Percentiles rank a stretch among this genome's conserved stretches.
phyloP scores from a whole-genome alignment of 2,329 filamentous ascomycete genomes.

The Fusarium mundagurra region DNA sequence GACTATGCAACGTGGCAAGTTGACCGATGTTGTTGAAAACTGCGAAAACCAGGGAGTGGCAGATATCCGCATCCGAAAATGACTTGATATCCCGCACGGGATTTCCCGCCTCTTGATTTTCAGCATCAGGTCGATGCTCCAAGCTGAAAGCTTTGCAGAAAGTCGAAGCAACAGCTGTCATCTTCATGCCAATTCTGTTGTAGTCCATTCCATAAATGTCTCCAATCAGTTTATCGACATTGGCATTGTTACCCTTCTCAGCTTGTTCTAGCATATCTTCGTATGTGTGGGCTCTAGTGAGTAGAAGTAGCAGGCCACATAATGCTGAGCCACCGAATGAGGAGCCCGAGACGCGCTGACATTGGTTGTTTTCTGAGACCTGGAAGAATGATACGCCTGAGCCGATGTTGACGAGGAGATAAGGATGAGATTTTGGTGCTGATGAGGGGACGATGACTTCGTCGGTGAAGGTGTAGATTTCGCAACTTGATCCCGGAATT shows the following conservation, averaged over 20 bases:
- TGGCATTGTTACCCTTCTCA: conserved; percentile 88
- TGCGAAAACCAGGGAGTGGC: conserved; percentile 89
- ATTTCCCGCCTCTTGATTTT: conserved; percentile 73
- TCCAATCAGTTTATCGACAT: conserved; percentile 95
- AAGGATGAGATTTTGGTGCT: conserved; percentile 86
- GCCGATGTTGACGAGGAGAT: conserved; percentile 96
- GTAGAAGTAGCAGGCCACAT: conserved; percentile 91
- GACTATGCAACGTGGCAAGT: conserved; percentile 93
- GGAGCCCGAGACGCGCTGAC: conserved; percentile 91
- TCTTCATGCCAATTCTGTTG: conserved; percentile 94
- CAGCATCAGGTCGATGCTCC: conserved; percentile 82
- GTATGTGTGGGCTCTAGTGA: conserved; percentile 92
- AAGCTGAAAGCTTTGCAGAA: conserved; percentile 97
- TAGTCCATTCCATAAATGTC: conserved; percentile 98
- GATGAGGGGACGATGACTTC: conserved; percentile 88
- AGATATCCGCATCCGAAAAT: conserved; percentile 87
- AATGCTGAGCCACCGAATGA: conserved; percentile 94
- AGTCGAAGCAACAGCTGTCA: conserved; percentile 91
- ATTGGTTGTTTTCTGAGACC: conserved; percentile 86
- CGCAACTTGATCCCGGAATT: conserved; percentile 54
- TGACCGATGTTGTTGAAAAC: conserved; percentile 98
- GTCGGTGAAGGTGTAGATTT: conserved; percentile 96
- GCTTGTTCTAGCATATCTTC: conserved; percentile 96
- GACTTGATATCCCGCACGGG: conserved; percentile 56
- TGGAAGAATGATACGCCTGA: conserved; percentile 98